Conservation (phyloP, 257 asterid species). For the Scutellaria galericulata region DNA sequence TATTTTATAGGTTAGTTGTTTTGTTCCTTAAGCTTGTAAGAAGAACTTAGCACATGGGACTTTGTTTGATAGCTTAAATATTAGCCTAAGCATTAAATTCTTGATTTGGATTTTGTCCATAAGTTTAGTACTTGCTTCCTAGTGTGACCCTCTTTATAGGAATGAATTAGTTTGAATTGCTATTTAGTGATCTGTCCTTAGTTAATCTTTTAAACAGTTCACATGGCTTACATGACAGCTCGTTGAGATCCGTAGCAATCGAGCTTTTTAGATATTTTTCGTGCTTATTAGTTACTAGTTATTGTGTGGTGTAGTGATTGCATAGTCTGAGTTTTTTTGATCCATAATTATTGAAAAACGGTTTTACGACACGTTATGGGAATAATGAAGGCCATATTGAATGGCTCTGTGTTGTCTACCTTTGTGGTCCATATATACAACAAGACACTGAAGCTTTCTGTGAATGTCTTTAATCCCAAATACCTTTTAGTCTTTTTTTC, state of each 20-base stretch:
- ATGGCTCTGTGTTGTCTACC: constrained; percentile 36
- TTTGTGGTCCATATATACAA: constrained; percentile 39
- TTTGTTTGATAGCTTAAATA: constrained; percentile 28
- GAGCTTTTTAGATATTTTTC: neutral
- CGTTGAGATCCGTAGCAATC: neutral
- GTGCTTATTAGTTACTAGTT: neutral
- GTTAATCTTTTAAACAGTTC: constrained; percentile 19
- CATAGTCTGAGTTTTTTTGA: neutral
- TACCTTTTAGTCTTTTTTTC: too few species aligned
- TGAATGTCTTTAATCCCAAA: too few species aligned
- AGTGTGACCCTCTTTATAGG: constrained; percentile 18
- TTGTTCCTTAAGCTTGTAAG: constrained; percentile 20
- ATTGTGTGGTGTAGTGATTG: neutral
- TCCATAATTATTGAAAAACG: constrained; percentile 1
- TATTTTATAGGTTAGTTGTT: constrained; percentile 21
- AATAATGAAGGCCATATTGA: constrained; percentile 37
- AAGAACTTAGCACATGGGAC: constrained; percentile 42
- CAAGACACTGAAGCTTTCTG: constrained; percentile 8
- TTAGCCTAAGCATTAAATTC: constrained; percentile 30
- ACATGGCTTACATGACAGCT: constrained; percentile 31
- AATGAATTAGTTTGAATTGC: neutral
- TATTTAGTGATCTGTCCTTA: neutral
- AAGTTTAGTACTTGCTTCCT: constrained; percentile 20
- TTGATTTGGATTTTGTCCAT: constrained; percentile 29
- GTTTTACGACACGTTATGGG: constrained; percentile 3